A percentile compares a stretch with the other conserved stretches of the same genome.
These are phyloP conservation scores for Boletus sp. DNA, from an alignment of 1,284 basidiomycete species.

Conservation along the genomic window DNA sequence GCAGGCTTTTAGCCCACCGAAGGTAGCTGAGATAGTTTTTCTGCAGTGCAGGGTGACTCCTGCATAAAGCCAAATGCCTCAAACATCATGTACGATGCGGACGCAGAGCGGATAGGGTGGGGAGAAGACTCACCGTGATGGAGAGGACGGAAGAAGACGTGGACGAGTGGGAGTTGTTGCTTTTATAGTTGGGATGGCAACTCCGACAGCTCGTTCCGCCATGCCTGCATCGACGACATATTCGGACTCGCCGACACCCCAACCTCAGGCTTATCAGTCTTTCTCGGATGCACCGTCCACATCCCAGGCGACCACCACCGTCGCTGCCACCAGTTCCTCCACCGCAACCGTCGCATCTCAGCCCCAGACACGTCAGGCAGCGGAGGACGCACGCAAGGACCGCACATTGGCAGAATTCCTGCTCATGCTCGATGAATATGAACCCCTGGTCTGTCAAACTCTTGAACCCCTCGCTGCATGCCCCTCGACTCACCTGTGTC, in stretches of 20 bases:
- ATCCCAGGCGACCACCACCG: conserved; percentile 17
- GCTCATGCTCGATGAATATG: conserved; percentile 94
- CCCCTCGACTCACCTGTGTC: neutral
- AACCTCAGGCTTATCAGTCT: conserved; percentile 25
- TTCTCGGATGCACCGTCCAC: conserved; percentile 23
- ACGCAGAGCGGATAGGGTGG: neutral
- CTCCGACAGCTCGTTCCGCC: conserved; percentile 26
- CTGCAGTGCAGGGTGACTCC: conserved; percentile 53
- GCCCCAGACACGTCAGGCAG: conserved; percentile 58
- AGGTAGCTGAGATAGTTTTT: conserved; percentile 62
- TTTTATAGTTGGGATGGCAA: conserved; percentile 29
- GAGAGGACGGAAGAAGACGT: neutral
- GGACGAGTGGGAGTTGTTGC: neutral
- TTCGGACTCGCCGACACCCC: conserved; percentile 32
- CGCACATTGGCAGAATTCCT: conserved; percentile 91
- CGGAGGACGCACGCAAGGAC: conserved; percentile 85
- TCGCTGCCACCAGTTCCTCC: conserved; percentile 17
- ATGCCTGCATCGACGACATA: conserved; percentile 33
- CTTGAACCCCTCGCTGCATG: neutral
- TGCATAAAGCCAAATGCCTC: conserved; percentile 90
- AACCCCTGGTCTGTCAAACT: conserved; percentile 72
- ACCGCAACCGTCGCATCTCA: conserved; percentile 19
- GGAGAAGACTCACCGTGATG: conserved; percentile 13
- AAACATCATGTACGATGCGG: conserved; percentile 61
- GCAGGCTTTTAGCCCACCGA: conserved; percentile 42